Evolutionary conservation across 768 basidiomycete species (phyloP), one percentile per base, ranked within the genome.

Genomic region (Saitozyma sp.): DNA sequence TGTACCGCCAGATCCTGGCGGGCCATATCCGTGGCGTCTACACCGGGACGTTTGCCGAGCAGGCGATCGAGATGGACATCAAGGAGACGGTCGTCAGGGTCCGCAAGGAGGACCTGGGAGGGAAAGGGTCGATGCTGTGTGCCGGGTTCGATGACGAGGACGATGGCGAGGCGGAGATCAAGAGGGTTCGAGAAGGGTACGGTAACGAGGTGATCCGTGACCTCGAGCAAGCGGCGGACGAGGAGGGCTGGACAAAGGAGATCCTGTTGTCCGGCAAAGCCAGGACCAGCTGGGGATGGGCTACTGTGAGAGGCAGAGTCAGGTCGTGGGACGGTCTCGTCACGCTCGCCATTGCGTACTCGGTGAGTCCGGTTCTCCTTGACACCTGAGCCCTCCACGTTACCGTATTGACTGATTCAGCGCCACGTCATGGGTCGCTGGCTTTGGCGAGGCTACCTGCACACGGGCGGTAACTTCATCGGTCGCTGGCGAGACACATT

Each of bases 401-500:
- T 3, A 6, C 40, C 10, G 45, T 57, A 53, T 11, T 59, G 58
- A 48, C 53, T 19, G 14, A 38, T 17, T 52, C 48, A 68, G 67
- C 60, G 59, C 9, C 69, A 67, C 54, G 62, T 55, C 20, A 66
- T 73, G 60, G 73, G 76, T 9, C 61, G 66, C 52, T 80, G 78
- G 78, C 57, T 77, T 3, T 79, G 73, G 65, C 67, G 74, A 20
- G 75, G 74, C 7, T 80, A 80, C 55, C 59, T 78, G 10, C 72
- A 76, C 50, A 74, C 78, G 0, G 79, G 79, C 9, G 76, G 71
- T 8, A 58, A 76, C 52, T 50, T 78, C 56, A 64, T 78, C 39
- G 79, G 78, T 38, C 54, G 79, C 45, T 80, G 78, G 76, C 63
- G 79, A 56, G 79, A 80, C 52, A 71, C 74, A 0, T 76, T 78